Evolutionary conservation across 2,329 filamentous ascomycete species (phyloP).

Genomic region (Ophiostoma triangulosporum): DNA sequence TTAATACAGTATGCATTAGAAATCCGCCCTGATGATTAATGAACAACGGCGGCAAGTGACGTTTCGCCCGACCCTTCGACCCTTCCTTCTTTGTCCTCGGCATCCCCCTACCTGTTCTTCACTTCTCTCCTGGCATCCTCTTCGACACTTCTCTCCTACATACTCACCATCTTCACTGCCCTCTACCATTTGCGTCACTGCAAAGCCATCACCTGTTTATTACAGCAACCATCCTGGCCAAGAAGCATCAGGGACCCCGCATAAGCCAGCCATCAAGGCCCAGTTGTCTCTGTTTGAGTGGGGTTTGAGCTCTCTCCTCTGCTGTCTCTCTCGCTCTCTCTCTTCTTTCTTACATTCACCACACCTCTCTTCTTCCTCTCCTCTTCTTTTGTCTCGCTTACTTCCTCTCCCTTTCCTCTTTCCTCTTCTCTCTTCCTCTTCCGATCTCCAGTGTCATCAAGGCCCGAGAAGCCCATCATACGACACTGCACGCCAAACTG

Average conservation of each 20-base stretch:
- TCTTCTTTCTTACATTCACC: neutral
- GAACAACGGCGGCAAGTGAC: neutral
- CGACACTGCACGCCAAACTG: conserved; percentile 30
- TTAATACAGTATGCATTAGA: neutral
- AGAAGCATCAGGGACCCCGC: conserved; percentile 6
- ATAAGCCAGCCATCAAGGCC: conserved; percentile 1
- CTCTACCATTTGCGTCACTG: neutral
- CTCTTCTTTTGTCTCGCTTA: neutral
- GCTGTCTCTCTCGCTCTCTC: neutral
- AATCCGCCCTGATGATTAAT: neutral
- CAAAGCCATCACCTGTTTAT: neutral
- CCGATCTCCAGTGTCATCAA: neutral
- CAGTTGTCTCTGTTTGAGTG: conserved; percentile 1
- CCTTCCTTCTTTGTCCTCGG: neutral
- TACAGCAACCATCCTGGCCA: neutral
- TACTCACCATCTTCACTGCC: neutral
- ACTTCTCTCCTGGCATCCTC: neutral
- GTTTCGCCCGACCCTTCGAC: neutral
- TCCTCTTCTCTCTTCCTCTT: neutral
- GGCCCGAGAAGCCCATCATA: neutral
- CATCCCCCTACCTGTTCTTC: neutral
- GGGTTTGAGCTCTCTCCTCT: conserved; percentile 7
- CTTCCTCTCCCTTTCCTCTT: neutral
- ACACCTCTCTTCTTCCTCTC: neutral
- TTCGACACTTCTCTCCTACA: neutral